A percentile compares a stretch with the other conserved stretches of the same genome.
Conservation (phyloP, 805 yeast species). For the Cyberlindnera euphorbiae region DNA sequence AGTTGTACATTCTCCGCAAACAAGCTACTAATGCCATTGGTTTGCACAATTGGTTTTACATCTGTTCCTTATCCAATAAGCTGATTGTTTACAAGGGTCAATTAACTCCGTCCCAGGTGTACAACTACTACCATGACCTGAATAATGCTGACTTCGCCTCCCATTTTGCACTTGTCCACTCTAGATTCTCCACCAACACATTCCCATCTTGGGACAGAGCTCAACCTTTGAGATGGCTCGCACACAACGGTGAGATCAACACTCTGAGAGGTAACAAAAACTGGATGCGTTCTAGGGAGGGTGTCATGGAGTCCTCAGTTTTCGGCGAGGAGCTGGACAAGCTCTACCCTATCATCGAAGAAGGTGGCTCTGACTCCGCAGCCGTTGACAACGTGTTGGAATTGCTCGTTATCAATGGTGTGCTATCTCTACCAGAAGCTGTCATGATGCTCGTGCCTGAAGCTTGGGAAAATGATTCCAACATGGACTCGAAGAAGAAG, state of each 20-base stretch:
- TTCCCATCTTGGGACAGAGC: slow-evolving; percentile 99
- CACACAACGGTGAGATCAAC: slow-evolving; percentile 98
- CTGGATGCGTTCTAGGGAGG: slow-evolving; percentile 99
- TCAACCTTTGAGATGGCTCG: slow-evolving; percentile 95
- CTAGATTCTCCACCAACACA: slow-evolving; percentile 95
- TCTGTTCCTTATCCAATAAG: slow-evolving; percentile 83
- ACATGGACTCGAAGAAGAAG: slow-evolving; percentile 85
- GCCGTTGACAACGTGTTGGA: slow-evolving; percentile 96
- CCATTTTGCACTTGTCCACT: slow-evolving; percentile 93
- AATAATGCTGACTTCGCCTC: slow-evolving; percentile 89
- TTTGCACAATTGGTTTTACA: slow-evolving; percentile 94
- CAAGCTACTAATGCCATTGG: slow-evolving; percentile 90
- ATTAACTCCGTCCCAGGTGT: slow-evolving; percentile 93
- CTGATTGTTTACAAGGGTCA: slow-evolving; percentile 97
- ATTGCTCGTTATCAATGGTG: slow-evolving; percentile 86
- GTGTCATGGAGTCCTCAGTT: slow-evolving; percentile 82
- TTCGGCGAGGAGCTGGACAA: slow-evolving; percentile 91
- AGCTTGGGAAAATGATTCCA: slow-evolving; percentile 88
- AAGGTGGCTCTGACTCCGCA: slow-evolving; percentile 98
- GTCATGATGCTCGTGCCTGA: slow-evolving; percentile 96
- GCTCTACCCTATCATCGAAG: slow-evolving; percentile 92
- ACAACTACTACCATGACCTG: slow-evolving; percentile 89
- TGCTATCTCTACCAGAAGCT: slow-evolving; percentile 90
- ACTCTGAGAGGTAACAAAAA: slow-evolving; percentile 96
- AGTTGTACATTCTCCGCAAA: slow-evolving; percentile 80